Conservation (phyloP, 768 basidiomycete species). For the Lentinus brumalis region DNA sequence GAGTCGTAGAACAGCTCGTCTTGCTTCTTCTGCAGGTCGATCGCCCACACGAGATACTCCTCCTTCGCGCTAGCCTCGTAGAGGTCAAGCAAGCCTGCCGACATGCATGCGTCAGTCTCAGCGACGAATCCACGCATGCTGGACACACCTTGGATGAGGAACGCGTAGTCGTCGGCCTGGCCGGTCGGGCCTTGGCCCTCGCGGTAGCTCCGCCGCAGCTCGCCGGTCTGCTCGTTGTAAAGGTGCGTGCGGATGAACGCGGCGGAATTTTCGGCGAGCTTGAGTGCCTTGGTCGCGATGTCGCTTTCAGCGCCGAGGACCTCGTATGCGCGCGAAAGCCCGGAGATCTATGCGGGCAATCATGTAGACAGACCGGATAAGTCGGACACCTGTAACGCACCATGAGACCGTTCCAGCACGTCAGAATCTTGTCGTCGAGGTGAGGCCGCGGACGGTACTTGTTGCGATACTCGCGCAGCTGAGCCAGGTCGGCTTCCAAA, state of each 20-base stretch:
- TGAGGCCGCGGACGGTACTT: constrained; percentile 39
- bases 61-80: constrained; percentile 40
- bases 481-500: constrained; percentile 22
- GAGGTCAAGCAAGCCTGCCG: constrained; percentile 34
- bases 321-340: constrained; percentile 23
- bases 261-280: constrained; percentile 21
- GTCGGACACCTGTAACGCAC: constrained; percentile 13
- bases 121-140: too few relatives aligned
- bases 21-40: constrained; percentile 38
- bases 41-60: constrained; percentile 35
- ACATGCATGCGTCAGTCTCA: too few relatives aligned
- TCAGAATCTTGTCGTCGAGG: constrained; percentile 44
- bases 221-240: constrained; percentile 23
- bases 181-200: constrained; percentile 39
- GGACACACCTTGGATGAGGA: constrained; percentile 34
- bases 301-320: constrained; percentile 4
- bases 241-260: constrained; percentile 21
- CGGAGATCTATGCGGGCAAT: constrained; percentile 23
- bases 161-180: constrained; percentile 44
- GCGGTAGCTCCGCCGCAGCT: constrained; percentile 36
- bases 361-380: background rate
- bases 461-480: constrained; percentile 35
- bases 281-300: background rate
- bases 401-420: constrained; percentile 46
- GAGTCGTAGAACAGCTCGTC: constrained; percentile 43